phyloP scores from a whole-genome alignment of 2,329 filamentous ascomycete genomes.

The Xylaria sp. region DNA sequence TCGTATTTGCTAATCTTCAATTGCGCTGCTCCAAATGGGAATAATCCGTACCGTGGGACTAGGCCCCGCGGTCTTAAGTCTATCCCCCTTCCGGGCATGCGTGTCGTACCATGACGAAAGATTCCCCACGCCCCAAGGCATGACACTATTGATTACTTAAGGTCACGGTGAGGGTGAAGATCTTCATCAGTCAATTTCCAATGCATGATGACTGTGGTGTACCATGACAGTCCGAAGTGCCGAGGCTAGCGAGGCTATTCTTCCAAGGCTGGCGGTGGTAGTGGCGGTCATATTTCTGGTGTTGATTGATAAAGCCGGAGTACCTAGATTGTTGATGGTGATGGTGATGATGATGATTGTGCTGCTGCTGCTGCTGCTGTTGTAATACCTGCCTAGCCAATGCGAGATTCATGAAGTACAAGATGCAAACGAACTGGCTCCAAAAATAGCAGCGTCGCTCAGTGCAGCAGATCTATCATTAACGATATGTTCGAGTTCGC shows the following conservation, averaged over 20 bases:
- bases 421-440: not conserved
- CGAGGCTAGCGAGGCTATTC: conserved; percentile 29
- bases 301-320: not conserved
- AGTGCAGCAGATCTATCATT: conserved; percentile 13
- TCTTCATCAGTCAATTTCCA: conserved; percentile 32
- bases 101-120: conserved; percentile 11
- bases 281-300: not conserved
- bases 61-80: not conserved
- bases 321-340: not conserved
- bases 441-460: conserved; percentile 16
- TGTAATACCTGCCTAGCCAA: not conserved
- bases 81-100: conserved; percentile 1
- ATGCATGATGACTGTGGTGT: conserved; percentile 18
- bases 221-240: not conserved
- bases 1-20: conserved; percentile 32
- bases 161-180: conserved; percentile 16
- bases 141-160: conserved; percentile 24
- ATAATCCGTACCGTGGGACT: conserved; percentile 25
- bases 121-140: conserved; percentile 14
- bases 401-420: conserved; percentile 6
- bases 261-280: conserved; percentile 20
- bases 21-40: conserved; percentile 27
- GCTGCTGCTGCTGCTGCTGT: too few relatives aligned
- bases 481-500: not conserved
- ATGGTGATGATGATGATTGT: not conserved